Percentiles rank a stretch among this genome's conserved stretches.
Conservation (phyloP, 257 asterid species). For the Scutellaria baicalensis region DNA sequence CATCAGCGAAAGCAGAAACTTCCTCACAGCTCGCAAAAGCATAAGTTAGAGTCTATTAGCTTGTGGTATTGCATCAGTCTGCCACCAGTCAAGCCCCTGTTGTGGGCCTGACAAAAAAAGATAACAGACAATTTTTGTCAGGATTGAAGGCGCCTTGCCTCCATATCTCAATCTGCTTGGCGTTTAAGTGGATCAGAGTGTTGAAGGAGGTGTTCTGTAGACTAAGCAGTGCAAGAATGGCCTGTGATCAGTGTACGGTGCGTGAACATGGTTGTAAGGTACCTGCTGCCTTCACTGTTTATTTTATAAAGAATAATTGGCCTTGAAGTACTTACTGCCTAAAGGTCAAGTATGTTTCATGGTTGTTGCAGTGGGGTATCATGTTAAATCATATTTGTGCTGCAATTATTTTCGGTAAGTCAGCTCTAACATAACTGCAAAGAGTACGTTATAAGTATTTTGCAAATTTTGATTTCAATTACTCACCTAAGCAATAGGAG, state of each 20-base stretch:
- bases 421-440: not conserved
- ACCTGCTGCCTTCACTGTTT: conserved; percentile 3
- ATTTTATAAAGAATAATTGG: not conserved
- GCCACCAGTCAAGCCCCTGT: conserved; percentile 28
- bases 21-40: not conserved
- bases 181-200: conserved; percentile 10
- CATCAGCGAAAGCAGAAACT: conserved; percentile 1
- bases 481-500: not conserved
- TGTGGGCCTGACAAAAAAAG: conserved; percentile 31
- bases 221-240: conserved; percentile 9
- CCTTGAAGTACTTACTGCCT: not conserved
- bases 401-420: not conserved
- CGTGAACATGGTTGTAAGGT: conserved; percentile 20
- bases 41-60: conserved; percentile 11
- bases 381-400: not conserved
- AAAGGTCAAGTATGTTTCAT: not conserved
- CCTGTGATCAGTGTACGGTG: conserved; percentile 2
- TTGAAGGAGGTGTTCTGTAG: conserved; percentile 20
- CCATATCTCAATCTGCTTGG: conserved; percentile 15
- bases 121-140: conserved; percentile 26
- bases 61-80: conserved; percentile 20
- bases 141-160: conserved; percentile 17
- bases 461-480: not conserved
- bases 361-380: not conserved
- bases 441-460: not conserved